Evolutionary conservation across 2,329 filamentous ascomycete genomes (phyloP).

Genomic region (Epichloe brachyelytri): DNA sequence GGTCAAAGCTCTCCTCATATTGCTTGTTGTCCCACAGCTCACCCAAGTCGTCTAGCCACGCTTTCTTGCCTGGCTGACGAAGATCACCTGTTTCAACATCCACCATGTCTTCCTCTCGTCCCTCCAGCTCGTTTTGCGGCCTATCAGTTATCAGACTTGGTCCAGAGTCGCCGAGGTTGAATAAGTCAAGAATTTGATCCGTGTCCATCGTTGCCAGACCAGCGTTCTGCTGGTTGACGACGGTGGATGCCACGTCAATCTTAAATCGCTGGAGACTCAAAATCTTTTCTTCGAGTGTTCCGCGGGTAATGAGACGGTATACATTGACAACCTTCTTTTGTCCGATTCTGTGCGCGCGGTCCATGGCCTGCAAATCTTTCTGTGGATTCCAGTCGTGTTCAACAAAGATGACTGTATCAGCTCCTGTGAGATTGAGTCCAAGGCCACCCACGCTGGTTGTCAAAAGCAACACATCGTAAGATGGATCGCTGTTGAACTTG

Average conservation of each 20-base stretch:
- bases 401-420: slow-evolving; percentile 97
- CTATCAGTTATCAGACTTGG: slow-evolving; percentile 52
- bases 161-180: slow-evolving; percentile 74
- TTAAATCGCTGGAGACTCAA: slow-evolving; percentile 97
- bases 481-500: slow-evolving; percentile 95
- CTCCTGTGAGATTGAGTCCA: slow-evolving; percentile 88
- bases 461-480: slow-evolving; percentile 84
- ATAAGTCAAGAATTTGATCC: slow-evolving; percentile 92
- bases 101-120: slow-evolving; percentile 73
- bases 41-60: slow-evolving; percentile 86
- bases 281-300: slow-evolving; percentile 97
- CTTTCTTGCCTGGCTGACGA: slow-evolving; percentile 92
- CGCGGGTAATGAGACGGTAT: slow-evolving; percentile 89
- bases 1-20: slow-evolving; percentile 95
- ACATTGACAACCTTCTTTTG: slow-evolving; percentile 99
- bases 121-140: slow-evolving; percentile 43
- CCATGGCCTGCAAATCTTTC: slow-evolving; percentile 97
- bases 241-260: slow-evolving; percentile 94
- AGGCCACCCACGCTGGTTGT: slow-evolving; percentile 93
- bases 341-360: slow-evolving; percentile 92
- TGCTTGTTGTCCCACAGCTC: slow-evolving; percentile 96
- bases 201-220: slow-evolving; percentile 94
- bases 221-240: slow-evolving; percentile 98
- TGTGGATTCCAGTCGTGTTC: slow-evolving; percentile 99
- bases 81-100: slow-evolving; percentile 85